These are phyloP conservation scores for Globisporangium nagaii DNA, from an alignment of 352 stramenopile genomes.

Conservation along the genomic window DNA sequence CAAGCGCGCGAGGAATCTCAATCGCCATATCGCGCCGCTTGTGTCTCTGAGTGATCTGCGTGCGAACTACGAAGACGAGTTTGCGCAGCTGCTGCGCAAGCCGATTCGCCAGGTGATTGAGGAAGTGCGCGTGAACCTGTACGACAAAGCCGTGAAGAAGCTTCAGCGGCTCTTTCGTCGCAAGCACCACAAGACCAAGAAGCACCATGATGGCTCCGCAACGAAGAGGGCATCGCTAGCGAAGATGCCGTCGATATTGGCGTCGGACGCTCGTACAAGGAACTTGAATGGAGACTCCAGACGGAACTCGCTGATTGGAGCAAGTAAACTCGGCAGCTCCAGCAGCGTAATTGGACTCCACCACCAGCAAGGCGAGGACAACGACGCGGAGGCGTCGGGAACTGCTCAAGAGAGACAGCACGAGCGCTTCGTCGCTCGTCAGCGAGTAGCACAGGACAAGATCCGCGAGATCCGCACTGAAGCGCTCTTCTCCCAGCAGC, in stretches of 20 bases:
- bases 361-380: not conserved
- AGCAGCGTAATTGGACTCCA: not conserved
- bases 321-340: no score
- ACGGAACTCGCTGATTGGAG: not conserved
- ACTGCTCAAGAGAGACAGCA: not conserved
- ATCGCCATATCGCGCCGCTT: slow-evolving; percentile 47
- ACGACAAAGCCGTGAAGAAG: slow-evolving; percentile 50
- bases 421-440: slow-evolving; percentile 7
- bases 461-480: slow-evolving; percentile 24
- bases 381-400: no score
- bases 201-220: not conserved
- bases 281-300: not conserved
- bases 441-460: slow-evolving; percentile 6
- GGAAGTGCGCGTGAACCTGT: slow-evolving; percentile 52
- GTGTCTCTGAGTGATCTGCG: slow-evolving; percentile 38
- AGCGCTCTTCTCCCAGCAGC: slow-evolving; percentile 4
- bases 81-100: slow-evolving; percentile 37
- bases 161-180: slow-evolving; percentile 58
- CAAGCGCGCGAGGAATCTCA: slow-evolving; percentile 59
- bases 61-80: slow-evolving; percentile 37
- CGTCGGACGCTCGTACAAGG: not conserved
- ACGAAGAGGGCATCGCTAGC: not conserved
- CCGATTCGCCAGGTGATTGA: slow-evolving; percentile 41
- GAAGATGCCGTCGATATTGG: not conserved
- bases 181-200: slow-evolving; percentile 21